phyloP scores from a whole-genome alignment of 345 rosid genomes.

The rapeseed (Brassica napus) region DNA sequence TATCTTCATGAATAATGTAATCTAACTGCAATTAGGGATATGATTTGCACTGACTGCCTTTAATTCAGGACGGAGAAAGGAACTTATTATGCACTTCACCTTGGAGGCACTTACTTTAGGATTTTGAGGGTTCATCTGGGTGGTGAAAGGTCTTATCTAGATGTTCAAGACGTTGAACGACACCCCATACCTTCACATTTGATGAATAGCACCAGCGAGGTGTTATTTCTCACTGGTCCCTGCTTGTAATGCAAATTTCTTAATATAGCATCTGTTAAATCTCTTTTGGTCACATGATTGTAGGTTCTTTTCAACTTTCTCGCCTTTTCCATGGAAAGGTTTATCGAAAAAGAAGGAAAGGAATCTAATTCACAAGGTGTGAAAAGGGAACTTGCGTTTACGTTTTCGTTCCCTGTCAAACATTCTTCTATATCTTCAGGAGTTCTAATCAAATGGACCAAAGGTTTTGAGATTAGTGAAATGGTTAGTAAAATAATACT shows the following conservation, averaged over 20 bases:
- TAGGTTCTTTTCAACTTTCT: slow-evolving; percentile 88
- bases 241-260: not conserved
- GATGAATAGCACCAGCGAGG: slow-evolving; percentile 78
- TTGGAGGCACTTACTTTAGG: slow-evolving; percentile 92
- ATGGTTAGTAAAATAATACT: slow-evolving; percentile 57
- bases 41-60: slow-evolving; percentile 16
- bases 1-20: not conserved
- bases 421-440: slow-evolving; percentile 72
- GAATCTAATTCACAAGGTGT: slow-evolving; percentile 36
- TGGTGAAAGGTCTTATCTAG: slow-evolving; percentile 63
- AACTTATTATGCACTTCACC: slow-evolving; percentile 79
- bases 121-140: slow-evolving; percentile 79
- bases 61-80: slow-evolving; percentile 81
- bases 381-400: slow-evolving; percentile 76
- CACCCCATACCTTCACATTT: slow-evolving; percentile 68
- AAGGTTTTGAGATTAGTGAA: slow-evolving; percentile 72
- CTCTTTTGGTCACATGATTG: slow-evolving; percentile 23
- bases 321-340: slow-evolving; percentile 68
- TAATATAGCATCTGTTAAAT: not conserved
- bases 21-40: no score
- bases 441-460: slow-evolving; percentile 79
- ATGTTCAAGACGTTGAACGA: slow-evolving; percentile 60
- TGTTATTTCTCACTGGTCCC: slow-evolving; percentile 16
- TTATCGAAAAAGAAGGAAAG: slow-evolving; percentile 68
- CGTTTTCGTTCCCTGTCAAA: slow-evolving; percentile 87